Base-by-base conservation (phyloP, 352 stramenopile genomes). In the Phytophthora agathidicida region DNA sequence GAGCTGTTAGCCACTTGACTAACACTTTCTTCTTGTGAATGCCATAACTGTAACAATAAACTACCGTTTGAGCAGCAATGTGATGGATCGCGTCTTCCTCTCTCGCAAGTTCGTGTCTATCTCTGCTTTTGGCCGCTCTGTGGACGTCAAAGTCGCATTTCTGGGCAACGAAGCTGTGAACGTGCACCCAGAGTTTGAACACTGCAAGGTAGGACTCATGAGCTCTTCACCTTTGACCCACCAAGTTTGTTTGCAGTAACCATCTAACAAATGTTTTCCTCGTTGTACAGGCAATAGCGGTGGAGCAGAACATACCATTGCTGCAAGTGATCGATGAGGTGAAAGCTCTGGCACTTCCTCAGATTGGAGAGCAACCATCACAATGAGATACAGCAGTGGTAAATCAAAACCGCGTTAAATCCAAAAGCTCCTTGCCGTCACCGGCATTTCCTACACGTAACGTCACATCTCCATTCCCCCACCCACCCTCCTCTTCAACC, bases 181-280 rank as follows among this genome's bases (percentile, higher is more conserved):
- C 31, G 65, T 87, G 5, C 75, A 94, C 51, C 87, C 87, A 6
- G 87, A 96, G 52, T 96, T 78, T 64, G 85, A 94, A 7, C 65
- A 96, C 44, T 96, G 87, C 77, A 93, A 89, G 68, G 75, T 80
- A 47, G 45, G 45, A 17, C n/a, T 33, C 9, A 13, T 31, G n/a
- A n/a, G n/a, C n/a, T n/a, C n/a, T n/a, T n/a, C n/a, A n/a, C n/a
- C n/a, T n/a, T n/a, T n/a, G n/a, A n/a, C n/a, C n/a, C n/a, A n/a
- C n/a, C n/a, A n/a, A n/a, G 32, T 19, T 49, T 16, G 42, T 26
- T 41, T 28, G 3, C 4, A n/a, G 38, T 22, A 0, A 19, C 11
- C 13, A 39, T 51, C 28, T 10, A 30, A 24, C 5, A 4, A 37
- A 27, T 16, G n/a, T 23, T 9, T 36, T 38, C 39, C 19, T 31